Percentiles rank a stretch among this genome's conserved stretches.
Conservation (phyloP, 345 rosid species). For the Mercurialis annua region DNA sequence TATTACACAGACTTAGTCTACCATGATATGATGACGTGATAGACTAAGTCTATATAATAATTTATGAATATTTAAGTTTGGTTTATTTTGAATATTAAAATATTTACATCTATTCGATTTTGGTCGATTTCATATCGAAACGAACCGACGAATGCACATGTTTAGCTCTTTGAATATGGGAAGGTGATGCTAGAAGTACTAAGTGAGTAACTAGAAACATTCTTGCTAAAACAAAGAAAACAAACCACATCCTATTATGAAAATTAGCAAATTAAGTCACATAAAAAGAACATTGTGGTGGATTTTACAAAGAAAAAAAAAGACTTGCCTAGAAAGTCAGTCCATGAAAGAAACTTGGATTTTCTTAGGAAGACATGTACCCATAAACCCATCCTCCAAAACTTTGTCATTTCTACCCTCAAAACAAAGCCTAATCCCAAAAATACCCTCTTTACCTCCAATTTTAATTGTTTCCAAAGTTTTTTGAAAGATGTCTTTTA, state of each 20-base stretch:
- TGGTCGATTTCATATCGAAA: no score
- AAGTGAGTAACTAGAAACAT: neutral
- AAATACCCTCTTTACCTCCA: constrained; percentile 43
- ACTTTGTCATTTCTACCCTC: constrained; percentile 31
- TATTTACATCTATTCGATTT: no score
- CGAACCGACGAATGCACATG: no score
- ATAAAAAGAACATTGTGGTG: constrained; percentile 25
- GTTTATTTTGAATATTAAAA: no score
- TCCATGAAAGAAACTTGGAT: constrained; percentile 42
- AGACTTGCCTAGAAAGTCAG: constrained; percentile 14
- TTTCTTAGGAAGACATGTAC: constrained; percentile 49
- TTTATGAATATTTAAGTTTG: no score
- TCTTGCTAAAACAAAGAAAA: neutral
- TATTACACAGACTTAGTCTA: no score
- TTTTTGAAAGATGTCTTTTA: constrained; percentile 61
- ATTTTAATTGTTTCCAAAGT: constrained; percentile 38
- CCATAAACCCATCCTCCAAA: constrained; percentile 43
- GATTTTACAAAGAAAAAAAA: constrained; percentile 27
- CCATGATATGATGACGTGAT: no score
- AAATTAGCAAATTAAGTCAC: constrained; percentile 25
- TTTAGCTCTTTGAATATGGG: no score
- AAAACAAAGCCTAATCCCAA: constrained; percentile 41
- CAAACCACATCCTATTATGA: constrained; percentile 31
- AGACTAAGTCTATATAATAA: no score
- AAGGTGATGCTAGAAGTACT: no score